These are phyloP conservation scores for Rhodotorula toruloides DNA, from an alignment of 768 basidiomycete species.

Conservation along the genomic window DNA sequence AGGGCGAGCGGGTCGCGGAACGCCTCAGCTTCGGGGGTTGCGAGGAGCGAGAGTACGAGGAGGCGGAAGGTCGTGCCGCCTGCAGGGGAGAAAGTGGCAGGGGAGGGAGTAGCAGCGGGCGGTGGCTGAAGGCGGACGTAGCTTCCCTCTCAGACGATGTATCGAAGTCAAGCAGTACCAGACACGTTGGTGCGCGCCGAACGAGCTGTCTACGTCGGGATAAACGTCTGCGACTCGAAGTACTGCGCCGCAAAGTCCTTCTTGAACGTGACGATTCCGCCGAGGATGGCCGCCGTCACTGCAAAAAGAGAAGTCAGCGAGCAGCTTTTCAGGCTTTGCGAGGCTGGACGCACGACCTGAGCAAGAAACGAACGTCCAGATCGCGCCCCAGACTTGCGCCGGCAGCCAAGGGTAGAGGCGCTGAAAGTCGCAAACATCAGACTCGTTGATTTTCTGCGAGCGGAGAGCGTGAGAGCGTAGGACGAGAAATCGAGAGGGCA, in stretches of 20 bases:
- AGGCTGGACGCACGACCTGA: constrained; percentile 9
- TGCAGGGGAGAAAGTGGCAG: neutral
- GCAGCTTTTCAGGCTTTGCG: neutral
- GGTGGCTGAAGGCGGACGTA: neutral
- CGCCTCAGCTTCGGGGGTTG: too few relatives aligned
- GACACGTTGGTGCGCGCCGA: neutral
- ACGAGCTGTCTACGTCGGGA: constrained; percentile 8
- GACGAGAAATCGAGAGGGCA: neutral
- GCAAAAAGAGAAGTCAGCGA: neutral
- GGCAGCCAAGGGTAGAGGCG: constrained; percentile 26
- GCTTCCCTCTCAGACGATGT: neutral
- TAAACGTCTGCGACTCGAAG: neutral
- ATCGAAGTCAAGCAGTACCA: neutral
- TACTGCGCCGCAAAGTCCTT: constrained; percentile 24
- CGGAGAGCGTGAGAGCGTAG: too few relatives aligned
- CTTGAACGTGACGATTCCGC: constrained; percentile 27
- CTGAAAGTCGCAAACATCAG: constrained; percentile 27
- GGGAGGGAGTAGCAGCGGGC: constrained; percentile 1
- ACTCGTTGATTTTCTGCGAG: constrained; percentile 21
- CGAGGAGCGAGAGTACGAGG: neutral
- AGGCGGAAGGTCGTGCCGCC: neutral
- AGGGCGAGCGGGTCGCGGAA: neutral
- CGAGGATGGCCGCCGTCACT: constrained; percentile 20
- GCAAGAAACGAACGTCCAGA: constrained; percentile 21
- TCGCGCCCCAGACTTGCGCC: constrained; percentile 22